Evolutionary conservation across 306 rosid species (phyloP), one percentile per base, ranked within the genome.

Genomic region (Gastrolobium bilobum): DNA sequence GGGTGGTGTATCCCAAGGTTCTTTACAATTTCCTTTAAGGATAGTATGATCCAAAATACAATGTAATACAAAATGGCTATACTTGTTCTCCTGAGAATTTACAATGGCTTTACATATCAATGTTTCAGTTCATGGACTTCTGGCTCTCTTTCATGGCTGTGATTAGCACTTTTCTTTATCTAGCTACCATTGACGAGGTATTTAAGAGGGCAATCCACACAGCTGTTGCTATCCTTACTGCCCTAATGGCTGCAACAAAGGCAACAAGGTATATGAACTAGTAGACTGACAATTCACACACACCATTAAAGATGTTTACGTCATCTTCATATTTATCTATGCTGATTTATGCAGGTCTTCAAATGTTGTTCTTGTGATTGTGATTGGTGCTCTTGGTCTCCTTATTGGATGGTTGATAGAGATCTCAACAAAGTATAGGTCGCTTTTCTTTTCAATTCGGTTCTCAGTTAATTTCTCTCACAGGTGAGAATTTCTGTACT

Each of bases 61-160:
- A 38, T 0, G n/a, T 20, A 31, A 53, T 43, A 56, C 29, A 58
- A 31, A 29, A 42, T 57, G 39, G 38, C 29, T 11, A n/a, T 38
- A 33, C 35, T 51, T 33, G 30, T 82, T 59, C 54, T 42, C 70
- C 7, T 37, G 34, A 13, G 61, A 53, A 53, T 33, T 70, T 62
- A 62, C 46, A 4, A 4, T 37, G 57, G 61, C 50, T 58, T 83
- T 30, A 46, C 6, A 4, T 62, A 59, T 78, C 51, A 56, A 77
- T 81, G 52, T 89, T 85, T 85, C 92, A 93, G 98, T 89, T 93
- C 86, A 73, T 93, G 94, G 98, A 93, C 87, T 88, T 93, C 80
- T 93, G 98, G 98, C 93, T 93, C 66, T 93, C 97, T 60, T 93
- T 93, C 92, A 84, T 93, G 98, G 98, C 98, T 46, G 89, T 91